Percentiles rank a stretch among this genome's conserved stretches.
These are phyloP conservation scores for Pelargonium nanum DNA, from an alignment of 345 rosid species.

Conservation along the genomic window DNA sequence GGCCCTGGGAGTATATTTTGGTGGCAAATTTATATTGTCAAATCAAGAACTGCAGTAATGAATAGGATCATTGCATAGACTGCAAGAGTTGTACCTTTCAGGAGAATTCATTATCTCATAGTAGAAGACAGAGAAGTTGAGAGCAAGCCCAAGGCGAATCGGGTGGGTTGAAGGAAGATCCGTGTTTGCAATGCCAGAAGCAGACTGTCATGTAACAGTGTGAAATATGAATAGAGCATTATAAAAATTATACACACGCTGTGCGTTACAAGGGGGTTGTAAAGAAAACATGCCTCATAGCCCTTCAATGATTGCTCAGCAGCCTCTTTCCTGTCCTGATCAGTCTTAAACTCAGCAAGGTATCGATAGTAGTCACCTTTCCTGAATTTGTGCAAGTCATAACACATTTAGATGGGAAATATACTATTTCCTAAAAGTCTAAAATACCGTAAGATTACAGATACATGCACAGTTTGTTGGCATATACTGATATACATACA, in stretches of 20 bases:
- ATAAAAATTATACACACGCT: too few relatives aligned
- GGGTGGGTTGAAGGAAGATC: conserved; percentile 98
- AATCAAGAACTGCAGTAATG: background rate
- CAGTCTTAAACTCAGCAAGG: conserved; percentile 90
- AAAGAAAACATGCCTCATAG: conserved; percentile 55
- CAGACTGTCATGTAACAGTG: conserved; percentile 44
- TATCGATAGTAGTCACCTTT: conserved; percentile 93
- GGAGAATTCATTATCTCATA: conserved; percentile 99
- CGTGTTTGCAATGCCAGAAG: conserved; percentile 70
- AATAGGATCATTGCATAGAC: background rate
- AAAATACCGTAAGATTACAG: background rate
- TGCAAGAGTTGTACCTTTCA: conserved; percentile 60
- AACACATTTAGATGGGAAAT: background rate
- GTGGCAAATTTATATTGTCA: background rate
- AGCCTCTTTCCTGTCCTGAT: conserved; percentile 83
- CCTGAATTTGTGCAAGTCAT: conserved; percentile 51
- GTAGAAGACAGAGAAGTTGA: conserved; percentile 96
- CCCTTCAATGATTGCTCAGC: conserved; percentile 86
- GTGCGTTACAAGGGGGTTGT: background rate
- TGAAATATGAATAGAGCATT: background rate
- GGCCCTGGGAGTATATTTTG: conserved; percentile 54
- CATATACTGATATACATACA: too few relatives aligned
- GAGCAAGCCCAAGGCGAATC: conserved; percentile 96
- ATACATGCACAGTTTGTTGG: background rate
- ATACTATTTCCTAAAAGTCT: too few relatives aligned